phyloP scores from a whole-genome alignment of 352 stramenopile genomes.

The Thraustochytrium sp. region DNA sequence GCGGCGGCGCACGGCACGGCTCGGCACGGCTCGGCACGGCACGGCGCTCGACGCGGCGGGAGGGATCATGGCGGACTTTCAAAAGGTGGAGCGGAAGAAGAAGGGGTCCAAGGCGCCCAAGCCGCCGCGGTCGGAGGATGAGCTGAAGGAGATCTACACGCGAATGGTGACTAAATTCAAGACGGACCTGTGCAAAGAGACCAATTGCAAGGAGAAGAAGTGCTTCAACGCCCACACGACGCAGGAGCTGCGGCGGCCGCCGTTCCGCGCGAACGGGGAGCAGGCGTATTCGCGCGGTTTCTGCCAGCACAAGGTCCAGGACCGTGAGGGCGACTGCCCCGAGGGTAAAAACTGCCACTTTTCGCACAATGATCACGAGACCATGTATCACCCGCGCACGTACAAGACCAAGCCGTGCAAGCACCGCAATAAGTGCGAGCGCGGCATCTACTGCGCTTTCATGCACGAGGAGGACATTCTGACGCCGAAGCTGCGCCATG shows the following conservation, averaged over 20 bases:
- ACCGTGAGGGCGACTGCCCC: not conserved
- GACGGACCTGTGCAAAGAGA: slow-evolving; percentile 23
- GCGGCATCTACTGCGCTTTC: slow-evolving; percentile 12
- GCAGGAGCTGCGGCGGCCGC: slow-evolving; percentile 1
- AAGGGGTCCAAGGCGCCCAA: not conserved
- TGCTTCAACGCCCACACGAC: slow-evolving; percentile 33
- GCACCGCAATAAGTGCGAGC: not conserved
- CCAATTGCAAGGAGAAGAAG: slow-evolving; percentile 12
- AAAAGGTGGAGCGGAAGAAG: slow-evolving; percentile 1
- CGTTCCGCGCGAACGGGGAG: not conserved
- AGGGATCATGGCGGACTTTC: slow-evolving; percentile 41
- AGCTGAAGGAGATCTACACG: not conserved
- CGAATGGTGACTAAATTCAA: slow-evolving; percentile 33
- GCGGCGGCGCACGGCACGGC: too few relatives aligned
- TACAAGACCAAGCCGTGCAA: slow-evolving; percentile 37
- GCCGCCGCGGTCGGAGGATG: not conserved
- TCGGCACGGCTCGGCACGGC: too few relatives aligned
- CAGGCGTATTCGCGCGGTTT: not conserved
- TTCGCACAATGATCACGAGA: slow-evolving; percentile 39
- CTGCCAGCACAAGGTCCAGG: not conserved
- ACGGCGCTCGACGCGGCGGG: too few relatives aligned
- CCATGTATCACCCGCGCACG: slow-evolving; percentile 28
- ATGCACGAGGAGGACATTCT: slow-evolving; percentile 34
- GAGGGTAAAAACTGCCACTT: not conserved
- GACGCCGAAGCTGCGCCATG: slow-evolving; percentile 15